Evolutionary conservation across 768 basidiomycete genomes (phyloP), one percentile per base, ranked within the genome.

Genomic region (Suillus cothurnatus): DNA sequence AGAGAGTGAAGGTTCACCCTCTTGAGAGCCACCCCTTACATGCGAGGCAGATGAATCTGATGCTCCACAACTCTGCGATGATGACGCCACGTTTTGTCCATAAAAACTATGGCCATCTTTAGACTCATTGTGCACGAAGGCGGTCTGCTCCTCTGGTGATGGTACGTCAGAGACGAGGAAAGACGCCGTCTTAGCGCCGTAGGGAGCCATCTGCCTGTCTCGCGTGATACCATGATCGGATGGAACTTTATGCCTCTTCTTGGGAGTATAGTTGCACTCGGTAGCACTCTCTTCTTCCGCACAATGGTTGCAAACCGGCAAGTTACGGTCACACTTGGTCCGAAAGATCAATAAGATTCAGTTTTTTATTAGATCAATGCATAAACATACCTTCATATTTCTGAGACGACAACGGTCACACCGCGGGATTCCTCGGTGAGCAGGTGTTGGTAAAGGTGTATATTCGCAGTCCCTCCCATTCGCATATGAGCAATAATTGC

Each of bases 261-360:
- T 90, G 11, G 89, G 89, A 41, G 89, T 89, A 71, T 91, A 90
- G 70, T 89, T 88, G 75, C 89, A 90, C 57, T 86, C 84, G 19
- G 77, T 74, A 45, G 81, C 82, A 58, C 83, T 80, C 64, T 81
- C 79, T 57, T 85, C 85, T 45, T 80, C 76, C 4, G 69, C 79
- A 64, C 89, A 91, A 65, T 89, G 85, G 69, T 89, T 89, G 76
- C 89, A 91, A 32, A 88, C 81, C 0, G 89, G 89, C 49, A 90
- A 79, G 71, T 87, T 89, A 59, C 90, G 82, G 72, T 91, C 90
- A 73, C 89, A 91, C 89, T 91, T 66, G 28, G 63, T 57, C 38
- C 63, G 45, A 62, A 41, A 55, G 23, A 61, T 45, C 63, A 64
- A 61, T 59, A 66, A 62, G 11, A 32, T 52, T 4, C 47, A 34